These are phyloP conservation scores for Rhizophagus prolifer DNA, from an alignment of 192 early-diverging fungal species.

Conservation along the genomic window DNA sequence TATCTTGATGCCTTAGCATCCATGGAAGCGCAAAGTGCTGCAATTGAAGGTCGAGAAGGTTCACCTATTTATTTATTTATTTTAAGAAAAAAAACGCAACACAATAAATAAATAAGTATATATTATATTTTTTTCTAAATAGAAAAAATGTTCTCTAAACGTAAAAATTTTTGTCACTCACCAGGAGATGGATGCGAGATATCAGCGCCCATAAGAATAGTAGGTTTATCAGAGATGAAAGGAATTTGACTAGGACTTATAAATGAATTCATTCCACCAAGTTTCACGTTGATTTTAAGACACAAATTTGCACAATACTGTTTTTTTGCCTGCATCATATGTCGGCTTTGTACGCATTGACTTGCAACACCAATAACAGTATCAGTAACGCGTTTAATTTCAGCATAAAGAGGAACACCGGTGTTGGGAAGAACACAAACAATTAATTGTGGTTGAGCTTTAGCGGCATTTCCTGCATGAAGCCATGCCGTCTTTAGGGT, in stretches of 20 bases:
- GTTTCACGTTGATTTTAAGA: conserved; percentile 92
- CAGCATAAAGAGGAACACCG: conserved; percentile 69
- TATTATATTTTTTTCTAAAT: no score
- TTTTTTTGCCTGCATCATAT: conserved; percentile 69
- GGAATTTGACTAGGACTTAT: conserved; percentile 60
- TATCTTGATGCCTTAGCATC: conserved; percentile 65
- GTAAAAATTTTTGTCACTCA: conserved; percentile 33
- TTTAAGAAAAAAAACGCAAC: no score
- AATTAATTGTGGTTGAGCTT: conserved; percentile 73
- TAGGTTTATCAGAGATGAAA: conserved; percentile 70
- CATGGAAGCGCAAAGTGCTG: conserved; percentile 71
- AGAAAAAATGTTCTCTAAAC: no score
- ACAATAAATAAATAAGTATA: background rate
- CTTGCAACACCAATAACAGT: conserved; percentile 86
- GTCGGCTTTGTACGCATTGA: conserved; percentile 87
- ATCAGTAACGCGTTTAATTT: conserved; percentile 87
- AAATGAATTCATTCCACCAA: conserved; percentile 85
- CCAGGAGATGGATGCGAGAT: conserved; percentile 84
- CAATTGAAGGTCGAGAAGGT: conserved; percentile 61
- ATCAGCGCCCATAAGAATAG: conserved; percentile 91
- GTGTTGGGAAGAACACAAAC: conserved; percentile 84
- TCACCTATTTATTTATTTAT: background rate
- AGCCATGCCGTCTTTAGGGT: conserved; percentile 70
- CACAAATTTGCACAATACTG: conserved; percentile 97
- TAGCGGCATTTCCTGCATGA: conserved; percentile 63